phyloP scores from a whole-genome alignment of 2,329 filamentous ascomycete genomes.

The Xenoacremonium recifei region DNA sequence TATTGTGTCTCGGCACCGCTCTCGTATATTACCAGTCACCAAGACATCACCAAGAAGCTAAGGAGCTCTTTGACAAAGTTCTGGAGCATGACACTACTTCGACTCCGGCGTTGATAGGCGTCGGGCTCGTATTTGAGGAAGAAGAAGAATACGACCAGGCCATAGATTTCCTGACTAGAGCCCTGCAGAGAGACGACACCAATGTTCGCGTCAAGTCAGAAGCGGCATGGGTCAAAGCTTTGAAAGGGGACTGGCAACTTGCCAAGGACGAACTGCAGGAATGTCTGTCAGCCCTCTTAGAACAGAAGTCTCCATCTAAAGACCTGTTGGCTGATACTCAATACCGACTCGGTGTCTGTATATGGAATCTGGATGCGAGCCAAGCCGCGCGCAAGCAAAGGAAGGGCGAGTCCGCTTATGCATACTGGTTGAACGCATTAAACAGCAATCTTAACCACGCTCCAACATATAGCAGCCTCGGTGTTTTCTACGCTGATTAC shows the following conservation, averaged over 20 bases:
- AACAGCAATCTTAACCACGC: slow-evolving; percentile 87
- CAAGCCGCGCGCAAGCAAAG: slow-evolving; percentile 75
- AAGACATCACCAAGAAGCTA: slow-evolving; percentile 85
- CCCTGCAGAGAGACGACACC: slow-evolving; percentile 66
- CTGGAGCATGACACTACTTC: slow-evolving; percentile 72
- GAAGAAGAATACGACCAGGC: slow-evolving; percentile 85
- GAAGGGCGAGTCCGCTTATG: slow-evolving; percentile 68
- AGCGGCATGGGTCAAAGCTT: slow-evolving; percentile 86
- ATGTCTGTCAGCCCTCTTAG: slow-evolving; percentile 65
- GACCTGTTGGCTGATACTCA: slow-evolving; percentile 83
- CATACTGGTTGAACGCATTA: slow-evolving; percentile 77
- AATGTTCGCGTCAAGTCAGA: slow-evolving; percentile 83
- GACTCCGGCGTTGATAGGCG: slow-evolving; percentile 80
- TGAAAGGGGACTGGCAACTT: slow-evolving; percentile 70
- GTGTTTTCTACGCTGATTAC: slow-evolving; percentile 89
- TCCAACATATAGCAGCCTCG: slow-evolving; percentile 86
- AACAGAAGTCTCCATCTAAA: slow-evolving; percentile 47
- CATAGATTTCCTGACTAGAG: slow-evolving; percentile 75
- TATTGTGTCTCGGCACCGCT: slow-evolving; percentile 78
- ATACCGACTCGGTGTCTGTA: slow-evolving; percentile 81
- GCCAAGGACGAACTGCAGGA: slow-evolving; percentile 69
- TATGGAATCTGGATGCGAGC: slow-evolving; percentile 81
- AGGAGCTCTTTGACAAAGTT: slow-evolving; percentile 79
- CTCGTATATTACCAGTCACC: slow-evolving; percentile 89
- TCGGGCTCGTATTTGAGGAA: slow-evolving; percentile 90